Percentiles rank a stretch among this genome's conserved stretches.
Conservation (phyloP, 164 flowering plant genomes). For the Vitis rupestris region DNA sequence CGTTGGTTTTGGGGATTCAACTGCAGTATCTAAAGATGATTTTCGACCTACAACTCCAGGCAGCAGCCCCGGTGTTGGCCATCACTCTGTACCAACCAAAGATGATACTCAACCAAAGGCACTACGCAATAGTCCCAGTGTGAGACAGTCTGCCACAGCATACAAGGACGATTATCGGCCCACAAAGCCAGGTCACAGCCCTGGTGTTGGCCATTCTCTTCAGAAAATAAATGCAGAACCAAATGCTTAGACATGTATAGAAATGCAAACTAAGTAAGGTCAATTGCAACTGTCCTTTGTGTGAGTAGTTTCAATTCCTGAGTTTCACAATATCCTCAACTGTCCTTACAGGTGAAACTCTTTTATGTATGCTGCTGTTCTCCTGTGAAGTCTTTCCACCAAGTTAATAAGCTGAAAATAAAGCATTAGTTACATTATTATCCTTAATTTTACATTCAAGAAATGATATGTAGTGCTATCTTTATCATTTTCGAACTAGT, state of each 20-base stretch:
- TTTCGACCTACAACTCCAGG: slow-evolving; percentile 23
- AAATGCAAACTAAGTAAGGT: no score
- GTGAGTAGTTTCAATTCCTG: no score
- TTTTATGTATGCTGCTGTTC: no score
- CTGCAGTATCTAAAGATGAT: neutral
- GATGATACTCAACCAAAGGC: neutral
- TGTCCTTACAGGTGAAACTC: no score
- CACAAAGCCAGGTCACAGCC: slow-evolving; percentile 18
- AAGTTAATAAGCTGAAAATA: no score
- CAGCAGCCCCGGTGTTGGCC: slow-evolving; percentile 23
- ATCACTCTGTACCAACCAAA: neutral
- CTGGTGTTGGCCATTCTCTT: slow-evolving; percentile 15
- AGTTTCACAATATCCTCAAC: no score
- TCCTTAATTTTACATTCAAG: no score
- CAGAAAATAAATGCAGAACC: neutral
- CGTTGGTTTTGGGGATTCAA: neutral
- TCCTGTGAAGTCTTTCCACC: no score
- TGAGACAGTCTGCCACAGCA: slow-evolving; percentile 20
- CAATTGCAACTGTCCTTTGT: no score
- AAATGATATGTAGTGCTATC: no score
- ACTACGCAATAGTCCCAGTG: slow-evolving; percentile 28
- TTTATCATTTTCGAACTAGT: no score
- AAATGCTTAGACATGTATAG: neutral
- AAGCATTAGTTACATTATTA: no score
- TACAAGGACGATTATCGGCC: slow-evolving; percentile 5